phyloP scores from a whole-genome alignment of 1,139 yeast species.

The Yamadazyma epiphylla region DNA sequence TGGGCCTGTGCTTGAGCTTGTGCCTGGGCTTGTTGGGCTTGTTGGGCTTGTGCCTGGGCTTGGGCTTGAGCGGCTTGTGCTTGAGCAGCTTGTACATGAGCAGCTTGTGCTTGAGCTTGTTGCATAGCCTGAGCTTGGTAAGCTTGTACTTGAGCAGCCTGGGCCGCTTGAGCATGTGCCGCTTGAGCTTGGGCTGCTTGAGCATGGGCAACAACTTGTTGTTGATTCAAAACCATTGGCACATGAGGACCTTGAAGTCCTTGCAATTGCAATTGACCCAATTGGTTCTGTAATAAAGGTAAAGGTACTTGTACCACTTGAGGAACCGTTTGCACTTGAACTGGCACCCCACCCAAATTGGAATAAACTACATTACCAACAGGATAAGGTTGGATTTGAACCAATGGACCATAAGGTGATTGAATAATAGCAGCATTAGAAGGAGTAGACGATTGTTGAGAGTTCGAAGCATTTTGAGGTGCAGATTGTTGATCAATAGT shows the following conservation, averaged over 20 bases:
- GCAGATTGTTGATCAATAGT: too few relatives aligned
- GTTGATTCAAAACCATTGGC: slow-evolving; percentile 8
- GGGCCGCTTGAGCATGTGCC: slow-evolving; percentile 1
- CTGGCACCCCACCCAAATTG: slow-evolving; percentile 13
- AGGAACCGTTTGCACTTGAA: slow-evolving; percentile 16
- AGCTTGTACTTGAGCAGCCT: slow-evolving; percentile 2
- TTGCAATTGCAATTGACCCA: slow-evolving; percentile 6
- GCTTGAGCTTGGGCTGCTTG: slow-evolving; percentile 2
- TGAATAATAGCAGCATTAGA: slow-evolving; percentile 14
- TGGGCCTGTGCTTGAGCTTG: too few relatives aligned
- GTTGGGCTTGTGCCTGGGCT: slow-evolving; percentile 4
- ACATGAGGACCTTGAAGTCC: slow-evolving; percentile 5
- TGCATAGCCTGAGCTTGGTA: slow-evolving; percentile 2
- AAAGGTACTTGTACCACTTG: slow-evolving; percentile 16
- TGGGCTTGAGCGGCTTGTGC: slow-evolving; percentile 3
- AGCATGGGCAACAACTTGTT: slow-evolving; percentile 8
- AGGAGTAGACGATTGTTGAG: not conserved
- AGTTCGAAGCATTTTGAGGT: not conserved
- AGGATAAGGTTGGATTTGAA: slow-evolving; percentile 28
- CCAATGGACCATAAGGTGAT: slow-evolving; percentile 35
- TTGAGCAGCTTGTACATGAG: slow-evolving; percentile 2
- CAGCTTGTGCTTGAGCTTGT: slow-evolving; percentile 3
- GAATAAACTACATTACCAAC: slow-evolving; percentile 14
- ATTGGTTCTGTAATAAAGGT: slow-evolving; percentile 11
- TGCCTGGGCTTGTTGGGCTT: slow-evolving; percentile 6